These are phyloP conservation scores for Cajanus cajan DNA, from an alignment of 306 rosid genomes.

Conservation along the genomic window DNA sequence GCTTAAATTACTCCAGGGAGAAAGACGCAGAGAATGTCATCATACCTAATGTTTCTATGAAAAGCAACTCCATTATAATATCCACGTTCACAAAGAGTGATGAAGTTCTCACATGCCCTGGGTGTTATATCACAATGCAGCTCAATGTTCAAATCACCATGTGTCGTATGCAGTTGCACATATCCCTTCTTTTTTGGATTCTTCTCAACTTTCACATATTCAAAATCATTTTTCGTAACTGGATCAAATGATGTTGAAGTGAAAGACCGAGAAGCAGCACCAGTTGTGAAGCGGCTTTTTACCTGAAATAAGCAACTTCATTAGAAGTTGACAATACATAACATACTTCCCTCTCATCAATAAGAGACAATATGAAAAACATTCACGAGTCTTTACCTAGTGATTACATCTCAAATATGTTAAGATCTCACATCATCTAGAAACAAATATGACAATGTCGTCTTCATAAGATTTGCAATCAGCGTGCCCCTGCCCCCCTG, in stretches of 20 bases:
- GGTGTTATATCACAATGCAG: conserved; percentile 94
- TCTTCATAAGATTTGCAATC: not conserved
- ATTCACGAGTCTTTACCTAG: not conserved
- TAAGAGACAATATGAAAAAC: not conserved
- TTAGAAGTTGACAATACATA: conserved; percentile 25
- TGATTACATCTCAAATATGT: not conserved
- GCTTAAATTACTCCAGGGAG: conserved; percentile 9
- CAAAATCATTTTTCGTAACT: conserved; percentile 81
- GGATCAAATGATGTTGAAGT: conserved; percentile 94
- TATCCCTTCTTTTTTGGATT: conserved; percentile 96
- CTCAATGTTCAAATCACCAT: conserved; percentile 95
- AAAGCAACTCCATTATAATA: conserved; percentile 89
- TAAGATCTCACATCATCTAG: not conserved
- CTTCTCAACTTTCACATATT: conserved; percentile 95
- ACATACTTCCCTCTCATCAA: not conserved
- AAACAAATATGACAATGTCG: not conserved
- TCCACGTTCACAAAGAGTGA: conserved; percentile 93
- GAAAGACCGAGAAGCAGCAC: conserved; percentile 96
- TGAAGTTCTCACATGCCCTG: conserved; percentile 89
- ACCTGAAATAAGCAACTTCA: conserved; percentile 52
- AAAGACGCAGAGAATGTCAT: not conserved
- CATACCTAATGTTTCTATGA: conserved; percentile 84
- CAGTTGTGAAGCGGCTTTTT: conserved; percentile 88
- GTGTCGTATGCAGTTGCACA: conserved; percentile 85
- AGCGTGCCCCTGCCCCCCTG: too few relatives aligned